Base-by-base conservation (phyloP, 345 rosid genomes). In the Gossypium thurberi region DNA sequence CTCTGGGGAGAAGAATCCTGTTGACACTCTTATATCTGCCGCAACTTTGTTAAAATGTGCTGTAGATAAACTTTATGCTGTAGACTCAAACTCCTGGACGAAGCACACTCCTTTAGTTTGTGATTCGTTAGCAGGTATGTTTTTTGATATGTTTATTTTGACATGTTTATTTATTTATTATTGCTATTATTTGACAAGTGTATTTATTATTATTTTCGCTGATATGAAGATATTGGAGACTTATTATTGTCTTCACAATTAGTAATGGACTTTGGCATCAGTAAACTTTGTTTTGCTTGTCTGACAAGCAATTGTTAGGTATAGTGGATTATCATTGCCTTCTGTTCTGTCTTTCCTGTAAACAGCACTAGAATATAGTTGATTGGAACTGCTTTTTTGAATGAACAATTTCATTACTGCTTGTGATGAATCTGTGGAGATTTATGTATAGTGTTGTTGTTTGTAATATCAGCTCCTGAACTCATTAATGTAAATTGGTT, bases 21-120 rank as follows among this genome's bases (percentile, higher is more conserved):
- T 77, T 40, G 98, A 89, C 79, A 86, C 93, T 26, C 59, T 95
- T 56, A 51, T 88, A 17, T 81, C 82, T 76, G 94, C 88, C 5
- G 80, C 83, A 18, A 75, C 73, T 73, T 75, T 95, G 82, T 79
- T 88, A 70, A 87, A 75, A 84, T 75, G 58, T 77, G 79, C 86
- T 65, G 58, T 88, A 80, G 84, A 83, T 75, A 89, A 87, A 76
- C 87, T 84, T 52, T 73, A 63, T 40, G 63, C 50, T n/a, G 74
- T 68, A 59, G 88, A 84, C 67, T 76, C 87, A 26, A 78, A 82
- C 42, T 79, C 82, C 8, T 82, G 86, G 81, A 82, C 76, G 51
- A 84, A 59, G 74, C 82, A 82, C 76, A 71, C 85, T 73, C 86
- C 90, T n/a, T 70, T 79, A 28, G 87, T 91, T 77, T 86, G 72